Percentiles rank a stretch among this genome's conserved stretches.
phyloP scores from a whole-genome alignment of 768 basidiomycete genomes.

The Solioccasus polychromus region DNA sequence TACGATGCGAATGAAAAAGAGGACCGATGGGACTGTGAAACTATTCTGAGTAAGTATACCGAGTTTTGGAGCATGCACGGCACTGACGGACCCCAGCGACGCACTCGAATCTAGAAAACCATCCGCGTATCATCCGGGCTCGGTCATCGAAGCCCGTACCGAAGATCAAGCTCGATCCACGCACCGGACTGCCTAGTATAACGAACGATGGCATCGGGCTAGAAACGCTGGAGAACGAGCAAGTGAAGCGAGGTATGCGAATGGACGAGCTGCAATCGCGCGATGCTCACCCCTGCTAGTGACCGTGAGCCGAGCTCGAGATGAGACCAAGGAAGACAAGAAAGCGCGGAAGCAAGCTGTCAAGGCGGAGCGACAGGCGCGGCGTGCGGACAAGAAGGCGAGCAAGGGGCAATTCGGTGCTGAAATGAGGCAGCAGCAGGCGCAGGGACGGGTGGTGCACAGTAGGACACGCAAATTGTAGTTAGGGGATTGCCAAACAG shows the following conservation, averaged over 20 bases:
- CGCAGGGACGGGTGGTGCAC: conserved; percentile 43
- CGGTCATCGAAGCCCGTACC: conserved; percentile 51
- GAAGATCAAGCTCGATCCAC: conserved; percentile 70
- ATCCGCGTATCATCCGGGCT: conserved; percentile 82
- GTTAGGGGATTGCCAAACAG: too few relatives aligned
- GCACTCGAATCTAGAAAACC: conserved; percentile 97
- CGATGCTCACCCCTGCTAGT: conserved; percentile 9
- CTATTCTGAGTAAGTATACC: conserved; percentile 74
- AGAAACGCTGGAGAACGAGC: conserved; percentile 26
- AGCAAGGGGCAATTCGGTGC: conserved; percentile 60
- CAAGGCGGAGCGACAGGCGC: conserved; percentile 61
- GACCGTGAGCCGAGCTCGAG: conserved; percentile 66
- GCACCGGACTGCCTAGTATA: conserved; percentile 72
- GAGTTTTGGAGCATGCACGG: not conserved
- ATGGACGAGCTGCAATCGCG: not conserved
- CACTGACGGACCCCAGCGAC: conserved; percentile 58
- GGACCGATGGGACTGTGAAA: conserved; percentile 94
- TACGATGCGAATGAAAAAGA: conserved; percentile 48
- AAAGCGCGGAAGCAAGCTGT: conserved; percentile 67
- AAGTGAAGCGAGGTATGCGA: conserved; percentile 25
- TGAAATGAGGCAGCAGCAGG: conserved; percentile 62
- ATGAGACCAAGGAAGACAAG: conserved; percentile 76
- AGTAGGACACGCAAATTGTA: conserved; percentile 23
- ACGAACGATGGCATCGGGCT: conserved; percentile 20
- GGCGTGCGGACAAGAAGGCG: conserved; percentile 66